phyloP scores from a whole-genome alignment of 2,329 filamentous ascomycete genomes.

The Calonectria hawksworthii region DNA sequence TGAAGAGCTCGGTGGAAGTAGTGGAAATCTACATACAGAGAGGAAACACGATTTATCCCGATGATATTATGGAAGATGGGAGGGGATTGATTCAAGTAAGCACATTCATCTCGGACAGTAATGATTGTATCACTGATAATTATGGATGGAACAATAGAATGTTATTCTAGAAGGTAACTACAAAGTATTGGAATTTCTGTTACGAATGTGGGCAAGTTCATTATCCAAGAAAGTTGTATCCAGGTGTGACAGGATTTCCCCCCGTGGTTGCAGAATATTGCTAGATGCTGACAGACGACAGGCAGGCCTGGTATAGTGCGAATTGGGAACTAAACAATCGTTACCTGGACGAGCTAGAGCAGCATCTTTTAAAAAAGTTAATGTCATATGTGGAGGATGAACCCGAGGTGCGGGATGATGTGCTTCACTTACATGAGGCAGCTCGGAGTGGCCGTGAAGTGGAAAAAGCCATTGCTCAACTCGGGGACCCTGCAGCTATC shows the following conservation, averaged over 20 bases:
- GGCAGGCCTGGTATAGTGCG: background rate
- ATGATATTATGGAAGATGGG: background rate
- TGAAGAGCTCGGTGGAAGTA: background rate
- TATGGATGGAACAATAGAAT: background rate
- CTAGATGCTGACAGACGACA: background rate
- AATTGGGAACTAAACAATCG: fast-evolving
- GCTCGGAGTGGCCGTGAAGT: background rate
- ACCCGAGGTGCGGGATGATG: background rate
- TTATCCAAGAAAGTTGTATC: background rate
- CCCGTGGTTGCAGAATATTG: too few relatives aligned
- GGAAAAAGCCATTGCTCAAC: too few relatives aligned
- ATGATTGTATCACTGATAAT: too few relatives aligned
- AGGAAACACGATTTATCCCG: background rate
- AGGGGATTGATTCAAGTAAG: background rate
- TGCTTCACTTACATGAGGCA: background rate
- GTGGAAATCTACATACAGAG: background rate
- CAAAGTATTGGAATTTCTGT: background rate
- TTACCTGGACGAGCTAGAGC: background rate
- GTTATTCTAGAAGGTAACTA: fast-evolving
- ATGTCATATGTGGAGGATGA: background rate
- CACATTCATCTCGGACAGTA: background rate
- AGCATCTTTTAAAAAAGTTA: background rate
- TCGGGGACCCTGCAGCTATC: background rate
- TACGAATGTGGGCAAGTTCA: background rate
- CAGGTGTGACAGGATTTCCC: background rate